Conservation (phyloP, 169 alveolate genomes). For the Plasmodium vinckei region DNA sequence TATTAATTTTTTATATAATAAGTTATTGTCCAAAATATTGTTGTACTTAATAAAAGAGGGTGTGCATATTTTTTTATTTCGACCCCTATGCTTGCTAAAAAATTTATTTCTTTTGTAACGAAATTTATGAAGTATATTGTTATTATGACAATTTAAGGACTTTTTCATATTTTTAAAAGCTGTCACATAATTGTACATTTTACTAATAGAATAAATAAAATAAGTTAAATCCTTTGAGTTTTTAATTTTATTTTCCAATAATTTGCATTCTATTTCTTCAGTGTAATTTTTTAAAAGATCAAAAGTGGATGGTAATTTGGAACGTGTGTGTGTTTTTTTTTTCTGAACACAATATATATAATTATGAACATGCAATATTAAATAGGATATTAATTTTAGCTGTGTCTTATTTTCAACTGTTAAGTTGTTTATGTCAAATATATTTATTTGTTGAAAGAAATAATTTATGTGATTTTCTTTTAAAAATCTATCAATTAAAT, state of each 20-base stretch:
- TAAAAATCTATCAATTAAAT: conserved; percentile 3
- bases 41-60: not conserved
- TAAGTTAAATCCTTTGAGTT: too few relatives aligned
- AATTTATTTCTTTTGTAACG: too few relatives aligned
- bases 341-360: not conserved
- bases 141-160: too few relatives aligned
- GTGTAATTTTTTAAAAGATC: too few relatives aligned
- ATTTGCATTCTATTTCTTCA: too few relatives aligned
- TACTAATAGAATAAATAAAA: not conserved
- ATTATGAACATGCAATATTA: conserved; percentile 19
- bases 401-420: conserved; percentile 48
- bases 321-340: not conserved
- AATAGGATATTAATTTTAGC: conserved; percentile 22
- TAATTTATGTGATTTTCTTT: conserved; percentile 18
- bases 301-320: too few relatives aligned
- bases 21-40: not conserved
- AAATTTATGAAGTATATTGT: not conserved
- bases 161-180: not conserved
- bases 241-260: too few relatives aligned
- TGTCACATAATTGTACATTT: not conserved
- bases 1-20: conserved; percentile 4
- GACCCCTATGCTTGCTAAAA: not conserved
- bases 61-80: not conserved
- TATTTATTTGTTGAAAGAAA: conserved; percentile 23
- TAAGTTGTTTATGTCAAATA: conserved; percentile 14